Conservation (phyloP, 2,329 filamentous ascomycete species). For the Hymenoscyphus salicellus region DNA sequence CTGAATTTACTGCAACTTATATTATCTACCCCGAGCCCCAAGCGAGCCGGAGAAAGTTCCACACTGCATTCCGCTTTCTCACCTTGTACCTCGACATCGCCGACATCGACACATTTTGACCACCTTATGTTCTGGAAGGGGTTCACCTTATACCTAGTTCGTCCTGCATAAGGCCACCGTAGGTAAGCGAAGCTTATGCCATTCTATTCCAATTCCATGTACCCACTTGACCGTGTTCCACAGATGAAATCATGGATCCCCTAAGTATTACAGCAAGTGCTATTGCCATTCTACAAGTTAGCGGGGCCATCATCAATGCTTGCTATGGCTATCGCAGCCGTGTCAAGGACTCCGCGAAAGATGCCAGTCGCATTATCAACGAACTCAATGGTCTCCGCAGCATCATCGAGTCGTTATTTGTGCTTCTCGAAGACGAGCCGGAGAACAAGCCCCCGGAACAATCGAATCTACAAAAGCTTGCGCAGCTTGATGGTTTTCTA, state of each 20-base stretch:
- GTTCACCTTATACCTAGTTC: not conserved
- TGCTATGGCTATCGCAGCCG: constrained; percentile 9
- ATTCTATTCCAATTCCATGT: no score
- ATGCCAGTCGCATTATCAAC: constrained; percentile 9
- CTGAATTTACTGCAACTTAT: no score
- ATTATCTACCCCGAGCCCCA: no score
- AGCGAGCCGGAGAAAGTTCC: no score
- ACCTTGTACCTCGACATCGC: no score
- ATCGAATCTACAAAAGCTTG: not conserved
- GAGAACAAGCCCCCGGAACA: not conserved
- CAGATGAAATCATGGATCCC: not conserved
- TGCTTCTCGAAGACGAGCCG: constrained; percentile 1
- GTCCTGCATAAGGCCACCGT: no score
- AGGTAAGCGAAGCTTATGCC: no score
- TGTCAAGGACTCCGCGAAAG: constrained; percentile 7
- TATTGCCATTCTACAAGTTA: constrained; percentile 11
- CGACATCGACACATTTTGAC: no score
- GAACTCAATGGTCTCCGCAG: constrained; percentile 9
- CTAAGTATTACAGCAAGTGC: constrained; percentile 9
- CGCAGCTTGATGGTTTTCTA: not conserved
- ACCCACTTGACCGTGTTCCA: not conserved
- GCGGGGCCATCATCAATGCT: constrained; percentile 7
- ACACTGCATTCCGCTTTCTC: no score
- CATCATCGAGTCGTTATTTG: constrained; percentile 8
- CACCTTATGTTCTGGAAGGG: no score